Evolutionary conservation across 2,329 filamentous ascomycete species (phyloP), one percentile per base, ranked within the genome.

Genomic region (Cryphonectria japonica): DNA sequence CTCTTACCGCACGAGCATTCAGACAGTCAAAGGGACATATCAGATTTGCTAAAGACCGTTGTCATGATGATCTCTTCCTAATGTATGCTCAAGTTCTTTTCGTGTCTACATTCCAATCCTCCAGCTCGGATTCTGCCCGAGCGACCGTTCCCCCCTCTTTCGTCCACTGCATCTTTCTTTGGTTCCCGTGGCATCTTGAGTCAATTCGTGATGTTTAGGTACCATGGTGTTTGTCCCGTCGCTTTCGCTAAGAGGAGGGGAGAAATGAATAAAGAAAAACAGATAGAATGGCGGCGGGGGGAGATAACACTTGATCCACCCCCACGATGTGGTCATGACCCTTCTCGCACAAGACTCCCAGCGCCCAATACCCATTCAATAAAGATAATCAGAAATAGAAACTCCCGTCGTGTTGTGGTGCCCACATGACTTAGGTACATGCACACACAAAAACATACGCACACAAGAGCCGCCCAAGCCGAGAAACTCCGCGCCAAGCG

Each of bases 401-500:
- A 59, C 54, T 32, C 54, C 54, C 19, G 16, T 19, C 14, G 29
- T 9, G 14, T 32, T 34, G 54, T 59, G 54, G 54, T 59, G 54
- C 54, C 54, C 29, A 59, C 54, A 59, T 59, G 54, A 59, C 54
- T 29, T 19, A 34, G 26, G 26, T 32, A 19, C 54, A 19, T 26
- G 32, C 54, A 19, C 22, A 11, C 19, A 34, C 32, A 32, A 16
- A 7, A 2, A 39, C 37, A 11, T 11, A 13, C 32, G 16, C 61
- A 64, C 14, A 22, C 60, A 41, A 43, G n/a, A 41, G 22, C 32
- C 59, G 59, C 59, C 34, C 29, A 46, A n/a, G 29, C 63, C 39
- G 43, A n/a, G 2, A 63, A 37, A 64, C 67, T 67, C 70, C 63
- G 59, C 67, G 59, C 67, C 61, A 69, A 72, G 70, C 70, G 70